These are phyloP conservation scores for Magnolia sinica DNA, from an alignment of 164 flowering plant species.

Conservation along the genomic window DNA sequence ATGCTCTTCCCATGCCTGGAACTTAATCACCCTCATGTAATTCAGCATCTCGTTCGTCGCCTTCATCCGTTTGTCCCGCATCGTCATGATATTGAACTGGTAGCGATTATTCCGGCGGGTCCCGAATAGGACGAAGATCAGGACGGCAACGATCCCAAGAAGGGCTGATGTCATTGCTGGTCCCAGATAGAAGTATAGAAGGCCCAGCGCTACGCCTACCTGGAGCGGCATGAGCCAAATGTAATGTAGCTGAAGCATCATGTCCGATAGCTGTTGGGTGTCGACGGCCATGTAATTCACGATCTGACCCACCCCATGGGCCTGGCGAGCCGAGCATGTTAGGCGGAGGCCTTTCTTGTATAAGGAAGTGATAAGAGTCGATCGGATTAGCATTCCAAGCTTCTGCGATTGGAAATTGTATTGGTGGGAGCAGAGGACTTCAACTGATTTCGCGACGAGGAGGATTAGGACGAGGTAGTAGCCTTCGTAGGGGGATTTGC, in stretches of 20 bases:
- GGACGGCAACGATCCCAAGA: slow-evolving; percentile 39
- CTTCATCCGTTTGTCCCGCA: slow-evolving; percentile 79
- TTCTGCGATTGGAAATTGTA: slow-evolving; percentile 80
- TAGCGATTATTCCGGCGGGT: slow-evolving; percentile 52
- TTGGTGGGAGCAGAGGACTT: slow-evolving; percentile 71
- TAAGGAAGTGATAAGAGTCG: slow-evolving; percentile 67
- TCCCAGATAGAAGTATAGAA: slow-evolving; percentile 65
- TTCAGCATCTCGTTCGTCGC: slow-evolving; percentile 88
- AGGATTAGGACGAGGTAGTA: slow-evolving; percentile 68
- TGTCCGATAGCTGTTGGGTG: slow-evolving; percentile 92
- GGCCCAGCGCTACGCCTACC: slow-evolving; percentile 52
- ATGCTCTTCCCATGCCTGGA: slow-evolving; percentile 97
- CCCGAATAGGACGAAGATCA: slow-evolving; percentile 54
- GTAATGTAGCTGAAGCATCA: slow-evolving; percentile 77
- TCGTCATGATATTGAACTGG: slow-evolving; percentile 61
- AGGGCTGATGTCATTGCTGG: slow-evolving; percentile 43
- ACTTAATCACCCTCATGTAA: slow-evolving; percentile 87
- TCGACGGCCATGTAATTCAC: slow-evolving; percentile 98
- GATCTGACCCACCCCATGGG: slow-evolving; percentile 90
- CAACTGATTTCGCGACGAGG: slow-evolving; percentile 62
- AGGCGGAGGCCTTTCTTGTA: slow-evolving; percentile 84
- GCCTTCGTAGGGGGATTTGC: slow-evolving; percentile 71
- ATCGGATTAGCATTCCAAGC: slow-evolving; percentile 80
- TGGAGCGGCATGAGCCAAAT: slow-evolving; percentile 90
- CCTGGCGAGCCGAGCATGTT: slow-evolving; percentile 80